Evolutionary conservation across 805 yeast genomes (phyloP).

Genomic region (Sugiyamaella smithiae): DNA sequence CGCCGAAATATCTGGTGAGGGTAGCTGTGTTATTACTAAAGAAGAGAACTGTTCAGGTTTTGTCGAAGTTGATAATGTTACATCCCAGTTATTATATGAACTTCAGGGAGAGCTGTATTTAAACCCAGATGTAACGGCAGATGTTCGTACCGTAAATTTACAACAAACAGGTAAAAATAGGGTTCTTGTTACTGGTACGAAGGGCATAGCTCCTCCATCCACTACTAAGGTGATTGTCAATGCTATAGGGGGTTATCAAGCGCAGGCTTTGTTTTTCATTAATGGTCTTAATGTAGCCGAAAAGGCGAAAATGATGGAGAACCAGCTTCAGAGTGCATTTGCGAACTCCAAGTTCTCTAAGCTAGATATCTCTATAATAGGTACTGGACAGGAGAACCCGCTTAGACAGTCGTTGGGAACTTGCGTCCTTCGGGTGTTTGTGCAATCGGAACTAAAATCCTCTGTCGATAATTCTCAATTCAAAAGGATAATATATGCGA

Average conservation of each 20-base stretch:
- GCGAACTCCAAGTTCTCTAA: neutral
- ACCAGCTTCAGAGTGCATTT: neutral
- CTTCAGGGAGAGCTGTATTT: constrained; percentile 29
- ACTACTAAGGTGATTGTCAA: neutral
- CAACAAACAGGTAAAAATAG: neutral
- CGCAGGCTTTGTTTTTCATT: neutral
- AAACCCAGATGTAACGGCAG: constrained; percentile 28
- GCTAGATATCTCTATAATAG: neutral
- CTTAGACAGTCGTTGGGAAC: neutral
- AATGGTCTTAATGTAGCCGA: neutral
- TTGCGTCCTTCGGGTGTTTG: neutral
- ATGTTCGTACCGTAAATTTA: constrained; percentile 3
- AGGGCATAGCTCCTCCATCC: neutral
- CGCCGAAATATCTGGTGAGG: neutral
- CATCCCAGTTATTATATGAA: constrained; percentile 27
- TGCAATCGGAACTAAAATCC: neutral
- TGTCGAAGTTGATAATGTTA: neutral
- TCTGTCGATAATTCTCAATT: neutral
- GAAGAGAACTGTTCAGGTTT: neutral
- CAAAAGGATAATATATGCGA: neutral
- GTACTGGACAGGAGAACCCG: neutral
- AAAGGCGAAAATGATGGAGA: neutral
- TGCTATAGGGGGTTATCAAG: neutral
- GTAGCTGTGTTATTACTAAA: neutral
- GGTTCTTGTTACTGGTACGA: neutral